Percentiles rank a stretch among this genome's conserved stretches.
phyloP scores from a whole-genome alignment of 2,329 filamentous ascomycete species.

The Exophiala sp. region DNA sequence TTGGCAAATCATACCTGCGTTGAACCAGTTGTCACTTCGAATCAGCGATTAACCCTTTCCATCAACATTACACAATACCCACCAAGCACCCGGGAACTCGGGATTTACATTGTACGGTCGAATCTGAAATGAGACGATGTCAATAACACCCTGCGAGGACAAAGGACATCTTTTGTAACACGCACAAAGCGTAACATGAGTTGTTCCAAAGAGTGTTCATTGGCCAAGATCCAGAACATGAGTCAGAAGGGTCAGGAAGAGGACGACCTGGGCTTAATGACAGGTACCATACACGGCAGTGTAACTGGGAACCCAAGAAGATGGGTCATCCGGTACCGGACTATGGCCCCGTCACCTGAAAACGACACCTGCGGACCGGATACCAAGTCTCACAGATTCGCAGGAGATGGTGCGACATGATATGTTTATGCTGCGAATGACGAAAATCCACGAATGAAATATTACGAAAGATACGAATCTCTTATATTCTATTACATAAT shows the following conservation, averaged over 20 bases:
- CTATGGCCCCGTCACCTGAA: neutral
- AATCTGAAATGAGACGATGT: neutral
- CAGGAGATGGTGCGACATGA: neutral
- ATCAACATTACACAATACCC: neutral
- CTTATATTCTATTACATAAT: neutral
- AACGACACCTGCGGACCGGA: neutral
- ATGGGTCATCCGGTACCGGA: neutral
- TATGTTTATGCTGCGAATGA: neutral
- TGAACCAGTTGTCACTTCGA: too few species aligned
- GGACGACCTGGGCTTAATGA: neutral
- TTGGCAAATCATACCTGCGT: constrained; percentile 24
- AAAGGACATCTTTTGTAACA: constrained; percentile 9
- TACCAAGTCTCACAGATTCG: neutral
- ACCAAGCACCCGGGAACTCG: neutral
- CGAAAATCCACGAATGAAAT: neutral
- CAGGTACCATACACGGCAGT: neutral
- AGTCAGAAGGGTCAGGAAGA: too few species aligned
- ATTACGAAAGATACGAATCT: neutral
- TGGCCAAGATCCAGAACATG: constrained; percentile 10
- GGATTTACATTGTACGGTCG: neutral
- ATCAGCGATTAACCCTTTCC: neutral
- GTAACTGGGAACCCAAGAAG: neutral
- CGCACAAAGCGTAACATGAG: neutral
- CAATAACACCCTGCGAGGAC: neutral
- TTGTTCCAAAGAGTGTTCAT: neutral